phyloP scores from a whole-genome alignment of 1,284 basidiomycete species.

The Puccinia coronata region DNA sequence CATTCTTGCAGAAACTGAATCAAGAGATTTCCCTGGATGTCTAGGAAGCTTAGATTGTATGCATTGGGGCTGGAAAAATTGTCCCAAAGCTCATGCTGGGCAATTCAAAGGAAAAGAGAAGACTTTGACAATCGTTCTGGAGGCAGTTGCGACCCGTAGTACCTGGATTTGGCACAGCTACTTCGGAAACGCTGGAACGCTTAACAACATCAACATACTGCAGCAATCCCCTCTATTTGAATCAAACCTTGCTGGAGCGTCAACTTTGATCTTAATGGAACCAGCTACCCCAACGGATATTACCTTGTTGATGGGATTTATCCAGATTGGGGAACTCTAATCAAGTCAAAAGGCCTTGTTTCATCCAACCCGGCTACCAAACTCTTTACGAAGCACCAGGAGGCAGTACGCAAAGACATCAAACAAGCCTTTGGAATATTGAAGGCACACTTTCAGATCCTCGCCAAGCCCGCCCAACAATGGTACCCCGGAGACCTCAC shows the following conservation, averaged over 20 bases:
- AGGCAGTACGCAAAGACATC: background rate
- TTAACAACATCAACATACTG: conserved; percentile 8
- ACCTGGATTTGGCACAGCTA: too few relatives aligned
- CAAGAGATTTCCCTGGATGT: background rate
- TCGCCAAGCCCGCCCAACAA: background rate
- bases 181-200: background rate
- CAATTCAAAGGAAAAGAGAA: conserved; percentile 10
- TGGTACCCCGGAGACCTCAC: conserved; percentile 4
- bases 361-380: background rate
- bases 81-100: background rate
- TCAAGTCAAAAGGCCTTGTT: background rate
- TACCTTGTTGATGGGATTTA: background rate
- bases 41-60: conserved; percentile 1
- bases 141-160: background rate
- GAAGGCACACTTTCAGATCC: background rate
- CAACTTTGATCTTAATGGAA: background rate
- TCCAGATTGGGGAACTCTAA: background rate
- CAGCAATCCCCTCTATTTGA: background rate
- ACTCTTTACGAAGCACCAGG: background rate
- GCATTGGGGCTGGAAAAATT: conserved; percentile 14
- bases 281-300: background rate
- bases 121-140: background rate
- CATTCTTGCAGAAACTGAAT: background rate
- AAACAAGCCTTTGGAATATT: background rate
- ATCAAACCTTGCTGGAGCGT: background rate